These are phyloP conservation scores for Claviceps arundinis DNA, from an alignment of 2,329 filamentous ascomycete genomes.

Conservation along the genomic window DNA sequence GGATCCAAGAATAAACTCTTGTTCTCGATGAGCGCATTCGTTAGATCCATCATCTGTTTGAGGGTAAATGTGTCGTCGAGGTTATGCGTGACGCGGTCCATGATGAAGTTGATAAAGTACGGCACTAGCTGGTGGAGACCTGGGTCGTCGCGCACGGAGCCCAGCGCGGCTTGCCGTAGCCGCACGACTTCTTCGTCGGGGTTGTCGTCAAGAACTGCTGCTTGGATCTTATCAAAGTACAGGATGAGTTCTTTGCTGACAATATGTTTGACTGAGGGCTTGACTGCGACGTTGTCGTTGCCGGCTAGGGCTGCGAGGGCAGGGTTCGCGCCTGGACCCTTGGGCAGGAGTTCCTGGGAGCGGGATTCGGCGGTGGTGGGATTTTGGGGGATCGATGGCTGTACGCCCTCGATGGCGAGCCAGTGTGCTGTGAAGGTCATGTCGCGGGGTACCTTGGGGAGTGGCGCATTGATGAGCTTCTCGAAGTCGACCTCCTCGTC, in stretches of 20 bases:
- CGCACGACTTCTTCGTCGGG: slow-evolving; percentile 62
- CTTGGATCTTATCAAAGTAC: slow-evolving; percentile 92
- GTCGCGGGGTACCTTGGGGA: slow-evolving; percentile 90
- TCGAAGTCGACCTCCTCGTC: slow-evolving; percentile 99
- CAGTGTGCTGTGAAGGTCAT: slow-evolving; percentile 86
- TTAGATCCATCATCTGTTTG: slow-evolving; percentile 83
- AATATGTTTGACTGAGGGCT: slow-evolving; percentile 88
- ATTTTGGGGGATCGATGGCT: slow-evolving; percentile 93
- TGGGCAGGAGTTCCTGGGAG: slow-evolving; percentile 74
- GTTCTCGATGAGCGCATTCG: slow-evolving; percentile 73
- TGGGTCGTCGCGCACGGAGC: slow-evolving; percentile 76
- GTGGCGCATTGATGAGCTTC: slow-evolving; percentile 90
- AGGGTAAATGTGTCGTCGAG: slow-evolving; percentile 83
- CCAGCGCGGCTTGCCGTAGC: slow-evolving; percentile 71
- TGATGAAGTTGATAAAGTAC: slow-evolving; percentile 92
- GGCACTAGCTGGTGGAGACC: slow-evolving; percentile 90
- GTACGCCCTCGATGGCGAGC: slow-evolving; percentile 94
- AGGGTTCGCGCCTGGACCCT: slow-evolving; percentile 78
- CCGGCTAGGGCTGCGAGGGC: slow-evolving; percentile 71
- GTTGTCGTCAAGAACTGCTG: slow-evolving; percentile 74
- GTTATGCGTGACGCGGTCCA: slow-evolving; percentile 89
- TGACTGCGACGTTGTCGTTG: slow-evolving; percentile 70
- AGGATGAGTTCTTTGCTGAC: slow-evolving; percentile 91
- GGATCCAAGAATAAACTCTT: slow-evolving; percentile 58
- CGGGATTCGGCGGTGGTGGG: slow-evolving; percentile 75